Base-by-base conservation (phyloP, 1,284 basidiomycete species). In the Hymenochaete sp. region DNA sequence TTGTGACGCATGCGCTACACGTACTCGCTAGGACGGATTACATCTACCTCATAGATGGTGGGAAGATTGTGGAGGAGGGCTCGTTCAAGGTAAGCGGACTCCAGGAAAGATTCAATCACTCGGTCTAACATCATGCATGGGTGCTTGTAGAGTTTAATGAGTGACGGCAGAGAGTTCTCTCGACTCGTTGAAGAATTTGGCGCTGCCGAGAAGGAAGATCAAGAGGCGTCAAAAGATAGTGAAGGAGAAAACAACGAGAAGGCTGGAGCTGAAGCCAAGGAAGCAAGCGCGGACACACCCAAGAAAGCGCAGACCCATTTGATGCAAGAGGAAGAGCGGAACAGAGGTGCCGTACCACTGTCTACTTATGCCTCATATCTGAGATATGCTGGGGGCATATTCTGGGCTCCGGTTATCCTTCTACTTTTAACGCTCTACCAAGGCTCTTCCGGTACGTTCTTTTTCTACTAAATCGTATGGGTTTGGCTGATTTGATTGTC, bases 11-110 rank as follows among this genome's bases (percentile, higher is more conserved):
- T 58, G 74, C 82, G 25, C 66, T 86, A 7, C 75, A 79, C 53
- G 75, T 86, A 59, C 70, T 93, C 40, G 75, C 77, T 39, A 72
- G 91, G 48, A 85, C 89, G 40, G 86, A 96, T 59, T 73, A 85
- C 97, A 24, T 7, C 29, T 64, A 79, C 45, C 91, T 85, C 63
- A 67, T 98, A 25, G 82, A 89, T 19, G 75, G 80, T 14, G 93
- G 93, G 9, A 80, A 90, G 56, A 80, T 97, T 47, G 63, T 93
- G 19, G 93, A 97, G 65, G 70, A 67, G 31, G 88, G 87, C 3
- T n/a, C 64, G 88, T 1, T 79, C 80, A 48, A 45, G 36, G 42
- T n/a, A n/a, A n/a, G n/a, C n/a, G n/a, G n/a, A n/a, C n/a, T n/a
- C n/a, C n/a, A n/a, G n/a, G n/a, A n/a, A n/a, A n/a, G n/a, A n/a